Evolutionary conservation across 306 rosid species (phyloP), one percentile per base, ranked within the genome.

Genomic region (Prunus salicina): DNA sequence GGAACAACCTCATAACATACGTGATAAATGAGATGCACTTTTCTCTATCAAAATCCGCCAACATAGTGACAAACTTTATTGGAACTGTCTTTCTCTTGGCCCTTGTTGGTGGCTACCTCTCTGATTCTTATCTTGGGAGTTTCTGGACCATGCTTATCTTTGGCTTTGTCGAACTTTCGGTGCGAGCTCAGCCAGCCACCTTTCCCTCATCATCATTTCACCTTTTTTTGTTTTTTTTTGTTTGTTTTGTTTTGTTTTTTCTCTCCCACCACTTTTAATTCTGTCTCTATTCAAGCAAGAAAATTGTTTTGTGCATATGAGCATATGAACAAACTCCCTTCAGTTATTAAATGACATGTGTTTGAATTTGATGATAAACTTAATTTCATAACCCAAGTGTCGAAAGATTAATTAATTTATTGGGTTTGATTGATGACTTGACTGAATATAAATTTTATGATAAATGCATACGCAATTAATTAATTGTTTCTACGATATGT

Each of bases 111-210:
- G 99, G 99, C 77, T 96, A 77, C 67, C 85, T 96, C 9, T 89
- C 99, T 0, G 99, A 96, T 82, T 96, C 99, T 74, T 91, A 82
- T 84, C 98, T 96, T 11, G 99, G 99, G 67, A 87, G 91, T 72
- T 96, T 92, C 80, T 96, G 98, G 98, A 96, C 98, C 80, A 84
- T 96, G 79, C 98, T 96, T 79, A 89, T 96, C 87, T 96, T 91
- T 70, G 99, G 87, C 57, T 91, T 92, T 71, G 71, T 96, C 4
- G 99, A 96, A 77, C 99, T 96, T 75, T 96, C 96, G 46, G 99
- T 95, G 14, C 6, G 41, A 6, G 41, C 41, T 34, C 41, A 34
- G 41, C 41, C 20, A 56, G 62, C 62, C 62, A 20, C 27, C 28
- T 14, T 56, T 56, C 62, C 28, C 13, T 56, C 27, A 27, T 51